Conservation (phyloP, 441 rosid genomes). For the Breynia disticha region DNA sequence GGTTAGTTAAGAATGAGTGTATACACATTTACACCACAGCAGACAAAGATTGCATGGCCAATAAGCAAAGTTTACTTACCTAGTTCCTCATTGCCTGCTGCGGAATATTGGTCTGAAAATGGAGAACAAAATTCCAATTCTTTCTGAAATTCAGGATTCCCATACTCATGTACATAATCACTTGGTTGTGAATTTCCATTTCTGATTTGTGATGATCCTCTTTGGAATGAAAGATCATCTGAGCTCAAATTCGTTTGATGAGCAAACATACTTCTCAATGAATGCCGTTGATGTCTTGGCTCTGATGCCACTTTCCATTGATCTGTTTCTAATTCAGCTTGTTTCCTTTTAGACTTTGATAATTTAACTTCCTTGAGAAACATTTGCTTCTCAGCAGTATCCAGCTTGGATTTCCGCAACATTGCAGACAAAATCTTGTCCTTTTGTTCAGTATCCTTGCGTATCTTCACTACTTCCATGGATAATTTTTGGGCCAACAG, state of each 20-base stretch:
- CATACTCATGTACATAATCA: conserved; percentile 27
- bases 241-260: conserved; percentile 32
- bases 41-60: too few relatives aligned
- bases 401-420: conserved; percentile 66
- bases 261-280: conserved; percentile 61
- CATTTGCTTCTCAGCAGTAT: conserved; percentile 53
- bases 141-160: conserved; percentile 27
- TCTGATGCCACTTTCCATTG: conserved; percentile 45
- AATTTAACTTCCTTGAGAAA: conserved; percentile 50
- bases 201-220: conserved; percentile 25
- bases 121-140: conserved; percentile 31
- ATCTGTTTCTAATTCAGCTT: conserved; percentile 59
- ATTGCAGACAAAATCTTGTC: conserved; percentile 65
- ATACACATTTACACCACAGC: too few relatives aligned
- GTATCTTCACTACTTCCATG: conserved; percentile 44
- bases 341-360: conserved; percentile 51
- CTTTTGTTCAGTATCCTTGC: conserved; percentile 67
- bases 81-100: conserved; percentile 27
- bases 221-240: conserved; percentile 23
- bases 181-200: conserved; percentile 25
- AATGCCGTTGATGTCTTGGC: conserved; percentile 50
- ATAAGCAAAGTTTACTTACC: conserved; percentile 29
- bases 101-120: conserved; percentile 26
- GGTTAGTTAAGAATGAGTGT: conserved; percentile 11
- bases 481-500: conserved; percentile 45